Evolutionary conservation across 225 moss, liverwort and hornwort genomes (phyloP), one percentile per base, ranked within the genome.

Genomic region (Marchantia polymorpha): DNA sequence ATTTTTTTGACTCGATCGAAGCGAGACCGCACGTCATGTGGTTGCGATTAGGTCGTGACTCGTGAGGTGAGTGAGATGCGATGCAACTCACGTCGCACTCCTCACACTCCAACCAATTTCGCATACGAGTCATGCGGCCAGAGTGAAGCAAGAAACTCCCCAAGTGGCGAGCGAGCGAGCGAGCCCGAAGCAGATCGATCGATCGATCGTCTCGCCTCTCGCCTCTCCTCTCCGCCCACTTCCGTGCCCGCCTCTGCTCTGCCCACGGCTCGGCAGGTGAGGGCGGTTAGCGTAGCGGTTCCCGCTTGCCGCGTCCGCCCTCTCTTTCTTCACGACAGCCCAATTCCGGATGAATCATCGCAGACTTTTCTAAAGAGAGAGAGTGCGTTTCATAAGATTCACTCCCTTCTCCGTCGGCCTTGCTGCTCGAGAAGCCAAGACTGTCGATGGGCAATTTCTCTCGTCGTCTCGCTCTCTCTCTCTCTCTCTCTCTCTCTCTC

Each of bases 351-450:
- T 61, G 61, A 10, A 26, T 66, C 65, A 16, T 11, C 30, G 7
- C 7, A 30, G 13, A 29, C 67, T 67, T 13, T 31, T 5, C 67
- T 31, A 29, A 30, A 25, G 64, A 64, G 12, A 65, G 64, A 65
- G 65, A 67, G 67, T 67, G 67, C 67, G 29, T 30, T 67, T 67
- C 67, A 67, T 67, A 30, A 67, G 29, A 66, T 56, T 19, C 56
- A 56, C 39, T 39, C 39, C 39, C 39, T 5, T 2, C 39, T 39
- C 39, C 39, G 39, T 39, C 5, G 39, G 26, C 0, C 27, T 17
- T 12, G 13, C 2, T 14, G 0, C 0, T 13, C 4, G 23, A 23
- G 67, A 2, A 29, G 30, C 3, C 30, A 29, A 67, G 8, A 64
- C 31, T 30, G 0, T 0, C 3, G 13, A 29, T 29, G 30, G 12